phyloP scores from a whole-genome alignment of 169 alveolate genomes.

The Theileria annulata region DNA sequence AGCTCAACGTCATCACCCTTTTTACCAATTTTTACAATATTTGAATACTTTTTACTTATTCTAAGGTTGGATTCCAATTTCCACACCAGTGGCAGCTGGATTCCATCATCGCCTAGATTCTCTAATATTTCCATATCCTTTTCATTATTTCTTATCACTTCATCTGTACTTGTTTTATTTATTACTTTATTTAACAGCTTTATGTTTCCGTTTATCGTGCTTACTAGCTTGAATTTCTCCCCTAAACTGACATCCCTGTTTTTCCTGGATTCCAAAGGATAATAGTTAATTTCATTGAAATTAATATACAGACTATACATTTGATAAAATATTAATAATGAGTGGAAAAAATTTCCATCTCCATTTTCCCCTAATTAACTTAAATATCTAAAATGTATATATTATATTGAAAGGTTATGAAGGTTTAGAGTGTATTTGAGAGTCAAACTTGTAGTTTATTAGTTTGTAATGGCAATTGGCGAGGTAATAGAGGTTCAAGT shows the following conservation, averaged over 20 bases:
- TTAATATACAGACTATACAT: background rate
- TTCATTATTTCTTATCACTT: background rate
- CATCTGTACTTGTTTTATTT: background rate
- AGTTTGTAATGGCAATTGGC: background rate
- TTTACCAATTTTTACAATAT: no score
- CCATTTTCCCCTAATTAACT: no score
- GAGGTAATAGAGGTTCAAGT: conserved; percentile 6
- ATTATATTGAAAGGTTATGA: background rate
- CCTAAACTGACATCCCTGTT: background rate
- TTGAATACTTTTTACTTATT: background rate
- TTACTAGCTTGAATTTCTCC: background rate
- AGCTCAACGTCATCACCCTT: background rate
- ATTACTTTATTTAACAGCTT: background rate
- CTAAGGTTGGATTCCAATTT: background rate
- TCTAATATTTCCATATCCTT: background rate
- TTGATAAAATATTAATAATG: no score
- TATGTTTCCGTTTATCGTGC: background rate
- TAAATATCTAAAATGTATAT: background rate
- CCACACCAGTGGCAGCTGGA: no score
- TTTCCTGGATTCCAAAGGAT: background rate
- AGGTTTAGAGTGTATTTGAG: background rate
- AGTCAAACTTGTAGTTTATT: background rate
- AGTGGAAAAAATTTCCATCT: no score
- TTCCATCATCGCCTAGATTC: background rate
- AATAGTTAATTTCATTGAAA: background rate